phyloP scores from a whole-genome alignment of 2,329 filamentous ascomycete genomes.

The Didymosphaeria variabile region DNA sequence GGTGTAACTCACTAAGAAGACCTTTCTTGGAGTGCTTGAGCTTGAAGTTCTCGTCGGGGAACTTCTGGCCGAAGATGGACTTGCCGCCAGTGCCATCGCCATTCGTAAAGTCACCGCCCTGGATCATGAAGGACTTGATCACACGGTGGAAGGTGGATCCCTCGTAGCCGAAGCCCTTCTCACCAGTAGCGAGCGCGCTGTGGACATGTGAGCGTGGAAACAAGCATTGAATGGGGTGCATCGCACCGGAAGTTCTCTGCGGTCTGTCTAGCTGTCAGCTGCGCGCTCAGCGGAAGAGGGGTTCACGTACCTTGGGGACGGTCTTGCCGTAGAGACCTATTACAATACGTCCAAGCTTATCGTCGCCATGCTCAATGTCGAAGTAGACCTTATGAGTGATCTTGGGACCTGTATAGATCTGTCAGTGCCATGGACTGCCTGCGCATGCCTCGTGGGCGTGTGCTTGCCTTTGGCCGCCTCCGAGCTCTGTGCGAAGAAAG shows the following conservation, averaged over 20 bases:
- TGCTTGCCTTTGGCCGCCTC: slow-evolving; percentile 52
- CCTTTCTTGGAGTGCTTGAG: slow-evolving; percentile 88
- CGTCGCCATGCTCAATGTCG: slow-evolving; percentile 80
- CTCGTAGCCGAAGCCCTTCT: slow-evolving; percentile 86
- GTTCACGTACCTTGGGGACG: slow-evolving; percentile 70
- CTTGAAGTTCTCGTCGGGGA: slow-evolving; percentile 94
- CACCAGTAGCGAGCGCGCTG: slow-evolving; percentile 81
- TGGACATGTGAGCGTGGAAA: slow-evolving; percentile 42
- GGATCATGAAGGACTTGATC: slow-evolving; percentile 92
- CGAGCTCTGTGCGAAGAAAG: slow-evolving; percentile 46
- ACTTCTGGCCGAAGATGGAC: slow-evolving; percentile 87
- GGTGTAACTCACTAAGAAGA: slow-evolving; percentile 66
- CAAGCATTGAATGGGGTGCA: not conserved
- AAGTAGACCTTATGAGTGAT: slow-evolving; percentile 96
- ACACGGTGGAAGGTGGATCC: slow-evolving; percentile 88
- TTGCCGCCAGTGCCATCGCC: slow-evolving; percentile 85
- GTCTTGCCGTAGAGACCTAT: slow-evolving; percentile 90
- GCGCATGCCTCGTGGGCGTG: not conserved
- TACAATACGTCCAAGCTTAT: slow-evolving; percentile 77
- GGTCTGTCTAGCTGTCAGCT: slow-evolving; percentile 56
- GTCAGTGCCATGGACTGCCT: slow-evolving; percentile 3
- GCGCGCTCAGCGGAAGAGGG: not conserved
- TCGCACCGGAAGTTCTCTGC: slow-evolving; percentile 69
- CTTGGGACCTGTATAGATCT: slow-evolving; percentile 72
- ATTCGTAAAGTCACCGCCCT: slow-evolving; percentile 87